These are phyloP conservation scores for Artomyces pyxidatus DNA, from an alignment of 768 basidiomycete species.

Conservation along the genomic window DNA sequence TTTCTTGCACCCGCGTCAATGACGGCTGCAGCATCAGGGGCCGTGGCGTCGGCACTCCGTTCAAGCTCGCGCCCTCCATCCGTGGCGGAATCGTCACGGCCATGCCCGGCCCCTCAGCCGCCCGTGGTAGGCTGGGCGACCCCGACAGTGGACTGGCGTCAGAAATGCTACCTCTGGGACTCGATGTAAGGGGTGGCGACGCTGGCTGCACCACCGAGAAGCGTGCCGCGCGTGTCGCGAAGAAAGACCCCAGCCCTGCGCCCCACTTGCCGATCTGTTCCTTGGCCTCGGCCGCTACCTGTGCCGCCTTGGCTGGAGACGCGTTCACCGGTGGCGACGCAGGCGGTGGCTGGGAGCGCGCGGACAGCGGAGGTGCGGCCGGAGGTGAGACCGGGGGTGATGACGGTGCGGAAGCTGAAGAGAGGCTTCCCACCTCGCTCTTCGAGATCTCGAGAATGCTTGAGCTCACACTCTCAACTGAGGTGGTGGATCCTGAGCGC, in stretches of 20 bases:
- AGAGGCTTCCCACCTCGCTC: conserved; percentile 18
- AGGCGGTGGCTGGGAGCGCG: not conserved
- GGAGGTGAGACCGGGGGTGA: conserved; percentile 10
- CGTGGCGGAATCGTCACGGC: not conserved
- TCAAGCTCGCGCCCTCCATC: not conserved
- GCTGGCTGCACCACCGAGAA: conserved; percentile 1
- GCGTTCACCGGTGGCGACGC: conserved; percentile 1
- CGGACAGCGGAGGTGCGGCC: not conserved
- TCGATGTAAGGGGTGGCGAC: conserved; percentile 4
- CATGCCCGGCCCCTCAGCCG: not conserved
- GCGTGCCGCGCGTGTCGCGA: conserved; percentile 9
- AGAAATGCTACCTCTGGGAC: no score
- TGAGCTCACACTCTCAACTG: conserved; percentile 13
- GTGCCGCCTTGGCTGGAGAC: conserved; percentile 18
- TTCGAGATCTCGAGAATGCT: conserved; percentile 24
- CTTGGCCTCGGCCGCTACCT: conserved; percentile 4
- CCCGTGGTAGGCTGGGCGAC: not conserved
- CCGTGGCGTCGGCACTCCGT: not conserved
- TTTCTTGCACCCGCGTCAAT: not conserved
- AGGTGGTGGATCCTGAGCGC: conserved; percentile 22
- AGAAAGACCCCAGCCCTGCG: conserved; percentile 14
- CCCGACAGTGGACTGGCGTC: conserved; percentile 3
- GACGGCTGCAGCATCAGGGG: not conserved
- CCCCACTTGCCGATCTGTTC: conserved; percentile 14
- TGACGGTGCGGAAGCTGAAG: conserved; percentile 4